Conservation (phyloP, 2,329 filamentous ascomycete species). For the Pseudocercospora fijiensis region DNA sequence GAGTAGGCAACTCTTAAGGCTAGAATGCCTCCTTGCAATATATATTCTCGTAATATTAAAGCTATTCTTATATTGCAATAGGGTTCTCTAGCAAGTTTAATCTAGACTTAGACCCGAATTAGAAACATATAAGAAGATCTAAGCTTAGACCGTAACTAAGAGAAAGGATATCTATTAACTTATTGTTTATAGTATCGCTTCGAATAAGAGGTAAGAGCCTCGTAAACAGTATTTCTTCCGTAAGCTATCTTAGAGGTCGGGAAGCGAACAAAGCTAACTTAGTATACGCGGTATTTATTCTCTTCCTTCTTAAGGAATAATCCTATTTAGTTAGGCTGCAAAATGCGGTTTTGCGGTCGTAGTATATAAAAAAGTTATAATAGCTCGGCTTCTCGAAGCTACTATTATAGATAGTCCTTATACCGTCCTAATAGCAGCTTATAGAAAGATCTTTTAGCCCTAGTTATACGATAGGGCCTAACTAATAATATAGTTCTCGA, state of each 20-base stretch:
- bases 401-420: neutral
- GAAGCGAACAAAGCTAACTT: neutral
- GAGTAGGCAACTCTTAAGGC: neutral
- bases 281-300: neutral
- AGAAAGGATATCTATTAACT: neutral
- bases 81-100: neutral
- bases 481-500: neutral
- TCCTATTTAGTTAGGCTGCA: neutral
- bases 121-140: neutral
- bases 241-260: neutral
- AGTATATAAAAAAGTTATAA: conserved; percentile 3
- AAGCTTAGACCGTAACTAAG: neutral
- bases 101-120: neutral
- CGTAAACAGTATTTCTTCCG: neutral
- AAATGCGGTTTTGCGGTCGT: neutral
- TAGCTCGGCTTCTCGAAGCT: neutral
- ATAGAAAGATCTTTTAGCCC: neutral
- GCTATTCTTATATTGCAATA: neutral
- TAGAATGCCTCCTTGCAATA: neutral
- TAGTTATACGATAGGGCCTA: neutral
- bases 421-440: conserved; percentile 1
- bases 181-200: neutral
- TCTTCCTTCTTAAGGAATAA: neutral
- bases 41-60: neutral
- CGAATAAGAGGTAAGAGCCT: neutral